Evolutionary conservation across 23 red algal species (phyloP).

Genomic region (Pyropia yezoensis): DNA sequence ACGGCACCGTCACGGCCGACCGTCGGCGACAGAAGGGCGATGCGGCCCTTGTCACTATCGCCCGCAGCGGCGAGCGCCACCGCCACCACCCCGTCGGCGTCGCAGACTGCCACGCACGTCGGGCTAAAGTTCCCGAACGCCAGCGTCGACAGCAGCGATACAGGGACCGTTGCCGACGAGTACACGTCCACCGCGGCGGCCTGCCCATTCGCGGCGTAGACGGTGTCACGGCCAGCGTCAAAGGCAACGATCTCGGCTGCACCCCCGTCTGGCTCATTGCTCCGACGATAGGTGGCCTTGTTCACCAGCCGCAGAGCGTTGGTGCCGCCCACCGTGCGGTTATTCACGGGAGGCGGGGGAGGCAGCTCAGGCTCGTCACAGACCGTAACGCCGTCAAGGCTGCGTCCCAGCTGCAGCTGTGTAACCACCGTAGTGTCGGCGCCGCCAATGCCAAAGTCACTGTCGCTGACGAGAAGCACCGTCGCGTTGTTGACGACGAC

Average conservation of each 20-base stretch:
- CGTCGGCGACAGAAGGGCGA: too few species aligned
- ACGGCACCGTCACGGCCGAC: too few species aligned
- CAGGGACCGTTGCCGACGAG: constrained; percentile 5
- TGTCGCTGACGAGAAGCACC: constrained; percentile 37
- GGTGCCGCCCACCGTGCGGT: constrained; percentile 2
- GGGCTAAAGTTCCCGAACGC: constrained; percentile 4
- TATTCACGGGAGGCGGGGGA: constrained; percentile 23
- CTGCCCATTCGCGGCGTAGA: constrained; percentile 40
- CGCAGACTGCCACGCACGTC: constrained; percentile 33
- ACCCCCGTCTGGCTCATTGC: constrained; percentile 10
- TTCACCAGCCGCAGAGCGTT: constrained; percentile 23
- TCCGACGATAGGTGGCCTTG: constrained; percentile 7
- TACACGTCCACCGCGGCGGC: constrained; percentile 37
- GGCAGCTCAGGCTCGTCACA: constrained; percentile 31
- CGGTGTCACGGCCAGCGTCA: constrained; percentile 6
- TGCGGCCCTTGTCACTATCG: too few species aligned
- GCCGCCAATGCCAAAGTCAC: constrained; percentile 33
- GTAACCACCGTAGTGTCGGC: constrained; percentile 9
- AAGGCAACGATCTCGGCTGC: constrained; percentile 37
- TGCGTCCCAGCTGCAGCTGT: constrained; percentile 24
- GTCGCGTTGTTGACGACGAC: constrained; percentile 18
- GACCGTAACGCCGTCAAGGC: constrained; percentile 27
- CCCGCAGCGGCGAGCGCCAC: constrained; percentile 13
- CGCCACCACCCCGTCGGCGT: constrained; percentile 11
- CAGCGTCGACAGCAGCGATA: neutral